Evolutionary conservation across 371 early-diverging fungal genomes (phyloP).

Genomic region (Sporodiniella umbellata): DNA sequence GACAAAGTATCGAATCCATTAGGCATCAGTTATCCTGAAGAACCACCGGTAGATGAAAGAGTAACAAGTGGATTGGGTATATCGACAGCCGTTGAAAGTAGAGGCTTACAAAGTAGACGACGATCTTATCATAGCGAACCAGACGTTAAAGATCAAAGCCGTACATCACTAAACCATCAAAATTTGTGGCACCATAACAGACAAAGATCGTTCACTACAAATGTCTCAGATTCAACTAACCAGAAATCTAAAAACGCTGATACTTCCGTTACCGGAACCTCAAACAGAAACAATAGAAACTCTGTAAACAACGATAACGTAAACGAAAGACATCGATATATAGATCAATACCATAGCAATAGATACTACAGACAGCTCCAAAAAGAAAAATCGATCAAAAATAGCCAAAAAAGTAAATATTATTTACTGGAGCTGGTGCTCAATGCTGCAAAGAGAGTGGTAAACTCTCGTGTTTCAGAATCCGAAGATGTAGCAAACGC

Average conservation of each 20-base stretch:
- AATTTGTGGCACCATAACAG: slow-evolving; percentile 19
- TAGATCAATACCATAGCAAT: slow-evolving; percentile 7
- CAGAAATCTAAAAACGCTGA: background rate
- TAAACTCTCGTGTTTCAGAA: slow-evolving; percentile 33
- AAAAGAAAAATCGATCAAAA: background rate
- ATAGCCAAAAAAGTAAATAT: slow-evolving; percentile 9
- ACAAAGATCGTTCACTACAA: slow-evolving; percentile 9
- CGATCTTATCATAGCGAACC: slow-evolving; percentile 15
- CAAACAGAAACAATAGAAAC: slow-evolving; percentile 18
- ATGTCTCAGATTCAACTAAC: background rate
- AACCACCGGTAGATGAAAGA: slow-evolving; percentile 24
- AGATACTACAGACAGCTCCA: slow-evolving; percentile 1
- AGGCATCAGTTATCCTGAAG: background rate
- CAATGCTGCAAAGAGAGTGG: slow-evolving; percentile 34
- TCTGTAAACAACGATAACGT: slow-evolving; percentile 3
- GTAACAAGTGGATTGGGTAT: slow-evolving; percentile 40
- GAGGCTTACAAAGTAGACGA: slow-evolving; percentile 12
- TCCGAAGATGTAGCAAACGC: slow-evolving; percentile 6
- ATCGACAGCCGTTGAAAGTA: background rate
- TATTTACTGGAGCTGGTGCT: slow-evolving; percentile 12
- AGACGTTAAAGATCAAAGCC: background rate
- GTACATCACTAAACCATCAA: background rate
- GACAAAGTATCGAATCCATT: background rate
- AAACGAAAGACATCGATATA: slow-evolving; percentile 8
- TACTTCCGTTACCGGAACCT: slow-evolving; percentile 23